These are phyloP conservation scores for Abelmoschus esculentus DNA, from an alignment of 345 rosid genomes.

Conservation along the genomic window DNA sequence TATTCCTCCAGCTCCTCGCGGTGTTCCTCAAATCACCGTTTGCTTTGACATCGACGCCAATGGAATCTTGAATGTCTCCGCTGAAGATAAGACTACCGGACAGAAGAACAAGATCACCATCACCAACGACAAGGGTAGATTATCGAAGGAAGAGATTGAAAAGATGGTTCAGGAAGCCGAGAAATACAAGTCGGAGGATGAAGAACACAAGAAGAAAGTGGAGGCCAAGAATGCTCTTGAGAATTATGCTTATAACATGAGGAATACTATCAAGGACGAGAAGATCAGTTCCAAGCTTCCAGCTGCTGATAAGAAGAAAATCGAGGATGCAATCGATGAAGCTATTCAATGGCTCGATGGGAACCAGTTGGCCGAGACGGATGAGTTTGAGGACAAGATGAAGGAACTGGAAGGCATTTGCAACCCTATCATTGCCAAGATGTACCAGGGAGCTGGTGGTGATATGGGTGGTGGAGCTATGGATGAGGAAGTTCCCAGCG, in stretches of 20 bases:
- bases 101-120: conserved; percentile 54
- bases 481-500: conserved; percentile 12
- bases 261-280: conserved; percentile 10
- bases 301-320: neutral
- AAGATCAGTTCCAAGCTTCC: conserved; percentile 8
- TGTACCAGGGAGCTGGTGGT: conserved; percentile 13
- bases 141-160: conserved; percentile 45
- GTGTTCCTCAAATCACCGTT: conserved; percentile 43
- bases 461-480: conserved; percentile 6
- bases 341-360: conserved; percentile 10
- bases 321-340: conserved; percentile 8
- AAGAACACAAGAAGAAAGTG: conserved; percentile 43
- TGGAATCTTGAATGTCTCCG: conserved; percentile 45
- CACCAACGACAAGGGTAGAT: conserved; percentile 45
- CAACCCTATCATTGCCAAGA: conserved; percentile 12
- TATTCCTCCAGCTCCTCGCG: conserved; percentile 57
- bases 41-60: conserved; percentile 34
- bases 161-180: conserved; percentile 53
- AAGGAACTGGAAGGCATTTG: conserved; percentile 9
- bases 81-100: conserved; percentile 41
- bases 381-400: conserved; percentile 13
- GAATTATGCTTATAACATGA: conserved; percentile 6
- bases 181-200: conserved; percentile 45
- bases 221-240: conserved; percentile 40
- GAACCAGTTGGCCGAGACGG: conserved; percentile 5